These are phyloP conservation scores for Melocanna baccifera DNA, from an alignment of 176 grass and related monocot species.

Conservation along the genomic window DNA sequence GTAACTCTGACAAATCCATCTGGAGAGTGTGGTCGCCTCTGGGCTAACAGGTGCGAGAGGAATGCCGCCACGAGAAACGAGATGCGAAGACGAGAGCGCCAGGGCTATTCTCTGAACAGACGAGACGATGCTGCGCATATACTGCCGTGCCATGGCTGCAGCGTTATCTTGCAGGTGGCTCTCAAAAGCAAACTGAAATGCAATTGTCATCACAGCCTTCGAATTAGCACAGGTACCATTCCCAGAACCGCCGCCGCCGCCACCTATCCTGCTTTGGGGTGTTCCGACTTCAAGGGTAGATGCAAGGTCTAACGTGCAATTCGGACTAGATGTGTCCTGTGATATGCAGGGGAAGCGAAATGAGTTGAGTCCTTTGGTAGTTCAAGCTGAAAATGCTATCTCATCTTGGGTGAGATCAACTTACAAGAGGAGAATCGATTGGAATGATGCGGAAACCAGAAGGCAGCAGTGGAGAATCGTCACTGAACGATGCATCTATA, in stretches of 20 bases:
- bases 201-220: slow-evolving; percentile 88
- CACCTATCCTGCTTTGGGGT: slow-evolving; percentile 22
- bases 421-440: slow-evolving; percentile 66
- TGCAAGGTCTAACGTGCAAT: slow-evolving; percentile 81
- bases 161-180: slow-evolving; percentile 83
- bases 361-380: neutral
- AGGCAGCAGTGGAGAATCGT: slow-evolving; percentile 79
- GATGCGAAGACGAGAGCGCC: slow-evolving; percentile 52
- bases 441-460: slow-evolving; percentile 95
- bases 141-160: slow-evolving; percentile 75
- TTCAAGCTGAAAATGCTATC: neutral
- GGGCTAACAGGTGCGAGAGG: slow-evolving; percentile 26
- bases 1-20: slow-evolving; percentile 87
- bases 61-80: slow-evolving; percentile 11
- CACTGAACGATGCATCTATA: slow-evolving; percentile 86
- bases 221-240: neutral
- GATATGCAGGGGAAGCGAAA: neutral
- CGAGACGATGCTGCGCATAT: slow-evolving; percentile 67
- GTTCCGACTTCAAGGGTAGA: slow-evolving; percentile 75
- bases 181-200: slow-evolving; percentile 90
- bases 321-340: slow-evolving; percentile 47
- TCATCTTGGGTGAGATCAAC: neutral
- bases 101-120: slow-evolving; percentile 85
- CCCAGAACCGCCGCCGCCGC: neutral
- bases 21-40: slow-evolving; percentile 65